Evolutionary conservation across 495 filamentous ascomycete species (phyloP).

Genomic region (Aspergillus bridgeri): DNA sequence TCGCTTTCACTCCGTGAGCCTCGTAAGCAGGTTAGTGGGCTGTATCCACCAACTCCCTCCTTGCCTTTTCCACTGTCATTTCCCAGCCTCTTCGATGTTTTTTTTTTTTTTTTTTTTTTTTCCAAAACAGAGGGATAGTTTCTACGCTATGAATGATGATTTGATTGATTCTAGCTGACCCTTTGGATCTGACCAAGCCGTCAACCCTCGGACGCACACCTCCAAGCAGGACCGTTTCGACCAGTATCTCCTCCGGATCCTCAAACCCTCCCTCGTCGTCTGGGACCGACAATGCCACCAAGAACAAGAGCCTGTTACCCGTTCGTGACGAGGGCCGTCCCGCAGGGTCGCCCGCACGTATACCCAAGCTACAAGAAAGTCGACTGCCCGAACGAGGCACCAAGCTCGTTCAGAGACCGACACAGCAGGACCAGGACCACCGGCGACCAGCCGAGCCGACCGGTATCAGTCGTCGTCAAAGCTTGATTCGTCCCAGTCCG

Average conservation of each 20-base stretch:
- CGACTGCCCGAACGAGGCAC: slow-evolving; percentile 7
- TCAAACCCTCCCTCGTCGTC: slow-evolving; percentile 1
- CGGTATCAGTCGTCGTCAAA: slow-evolving; percentile 29
- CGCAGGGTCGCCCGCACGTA: neutral
- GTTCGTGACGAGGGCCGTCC: slow-evolving; percentile 12
- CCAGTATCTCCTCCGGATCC: slow-evolving; percentile 1
- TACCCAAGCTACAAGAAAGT: slow-evolving; percentile 7
- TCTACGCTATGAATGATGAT: neutral
- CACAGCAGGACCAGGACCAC: slow-evolving; percentile 9
- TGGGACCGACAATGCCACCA: slow-evolving; percentile 11
- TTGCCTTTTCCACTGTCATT: slow-evolving; percentile 3
- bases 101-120: too few relatives aligned
- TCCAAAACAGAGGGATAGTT: too few relatives aligned
- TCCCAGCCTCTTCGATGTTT: neutral
- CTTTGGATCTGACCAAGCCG: slow-evolving; percentile 14
- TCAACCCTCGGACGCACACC: slow-evolving; percentile 29
- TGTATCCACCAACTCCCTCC: neutral
- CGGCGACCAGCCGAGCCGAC: slow-evolving; percentile 5
- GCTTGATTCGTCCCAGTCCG: slow-evolving; percentile 30
- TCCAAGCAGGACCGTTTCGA: slow-evolving; percentile 15
- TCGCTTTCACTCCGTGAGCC: slow-evolving; percentile 36
- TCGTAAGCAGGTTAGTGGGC: slow-evolving; percentile 33
- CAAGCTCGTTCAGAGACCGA: slow-evolving; percentile 7
- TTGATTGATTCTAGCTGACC: neutral
- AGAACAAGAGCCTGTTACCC: slow-evolving; percentile 15